phyloP scores from a whole-genome alignment of 441 rosid species.

The Gossypium aridum region DNA sequence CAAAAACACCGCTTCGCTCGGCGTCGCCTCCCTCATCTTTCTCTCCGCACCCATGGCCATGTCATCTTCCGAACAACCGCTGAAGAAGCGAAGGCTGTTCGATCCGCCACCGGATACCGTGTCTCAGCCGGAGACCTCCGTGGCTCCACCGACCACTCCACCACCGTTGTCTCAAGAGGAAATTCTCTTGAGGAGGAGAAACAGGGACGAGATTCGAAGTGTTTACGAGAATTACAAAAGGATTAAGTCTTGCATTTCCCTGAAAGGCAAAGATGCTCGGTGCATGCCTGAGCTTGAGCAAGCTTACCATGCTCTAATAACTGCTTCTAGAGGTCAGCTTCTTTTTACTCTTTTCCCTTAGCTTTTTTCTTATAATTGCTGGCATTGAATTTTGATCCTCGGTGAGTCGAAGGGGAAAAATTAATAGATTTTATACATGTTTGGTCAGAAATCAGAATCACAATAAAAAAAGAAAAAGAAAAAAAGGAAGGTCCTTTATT shows the following conservation, averaged over 20 bases:
- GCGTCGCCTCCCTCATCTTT: slow-evolving; percentile 1
- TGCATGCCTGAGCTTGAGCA: slow-evolving; percentile 56
- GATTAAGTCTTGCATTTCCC: slow-evolving; percentile 54
- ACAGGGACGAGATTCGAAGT: slow-evolving; percentile 72
- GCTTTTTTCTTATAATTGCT: neutral
- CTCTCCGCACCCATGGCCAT: slow-evolving; percentile 34
- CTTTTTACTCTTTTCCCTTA: neutral
- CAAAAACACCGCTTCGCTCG: neutral
- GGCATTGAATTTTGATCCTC: neutral
- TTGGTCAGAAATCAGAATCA: neutral
- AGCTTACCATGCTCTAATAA: slow-evolving; percentile 65
- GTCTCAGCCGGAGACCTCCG: slow-evolving; percentile 19
- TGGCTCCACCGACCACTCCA: slow-evolving; percentile 39
- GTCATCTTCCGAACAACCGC: slow-evolving; percentile 70
- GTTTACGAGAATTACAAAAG: slow-evolving; percentile 77
- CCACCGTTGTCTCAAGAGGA: slow-evolving; percentile 66
- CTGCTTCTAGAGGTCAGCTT: slow-evolving; percentile 65
- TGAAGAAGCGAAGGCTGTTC: slow-evolving; percentile 49
- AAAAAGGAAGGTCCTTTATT: neutral
- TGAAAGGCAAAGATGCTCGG: slow-evolving; percentile 40
- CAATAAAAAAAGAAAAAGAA: neutral
- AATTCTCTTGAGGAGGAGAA: slow-evolving; percentile 50
- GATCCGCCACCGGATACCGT: slow-evolving; percentile 31
- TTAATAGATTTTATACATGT: neutral
- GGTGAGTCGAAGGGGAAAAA: neutral